Conservation (phyloP, 164 flowering plant genomes). For the Platanus orientalis region DNA sequence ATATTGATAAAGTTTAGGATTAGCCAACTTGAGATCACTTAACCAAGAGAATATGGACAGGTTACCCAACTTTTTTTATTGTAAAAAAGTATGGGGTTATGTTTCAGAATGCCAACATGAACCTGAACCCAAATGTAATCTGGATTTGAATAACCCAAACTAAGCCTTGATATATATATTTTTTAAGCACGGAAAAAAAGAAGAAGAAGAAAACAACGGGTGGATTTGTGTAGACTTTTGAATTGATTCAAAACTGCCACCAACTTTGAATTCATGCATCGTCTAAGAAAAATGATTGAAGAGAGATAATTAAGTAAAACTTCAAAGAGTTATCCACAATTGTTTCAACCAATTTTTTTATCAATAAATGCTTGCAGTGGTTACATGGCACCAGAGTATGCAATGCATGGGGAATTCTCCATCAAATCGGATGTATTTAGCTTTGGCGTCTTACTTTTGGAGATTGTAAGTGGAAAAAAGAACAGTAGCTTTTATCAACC, state of each 20-base stretch:
- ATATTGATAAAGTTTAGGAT: no score
- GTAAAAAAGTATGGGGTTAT: no score
- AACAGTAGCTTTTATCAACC: not conserved
- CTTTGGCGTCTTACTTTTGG: conserved; percentile 12
- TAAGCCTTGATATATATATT: conserved; percentile 26
- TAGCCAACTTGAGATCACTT: no score
- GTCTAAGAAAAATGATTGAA: not conserved
- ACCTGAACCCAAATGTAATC: no score
- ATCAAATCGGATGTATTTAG: conserved; percentile 10
- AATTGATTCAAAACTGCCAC: no score
- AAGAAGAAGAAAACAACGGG: not conserved
- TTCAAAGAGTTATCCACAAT: not conserved
- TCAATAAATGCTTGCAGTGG: conserved; percentile 9
- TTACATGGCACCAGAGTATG: conserved; percentile 18
- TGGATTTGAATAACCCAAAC: no score
- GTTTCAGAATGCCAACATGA: no score
- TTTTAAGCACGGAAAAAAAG: not conserved
- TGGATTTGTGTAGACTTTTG: no score
- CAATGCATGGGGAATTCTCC: conserved; percentile 5
- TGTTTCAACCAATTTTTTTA: not conserved
- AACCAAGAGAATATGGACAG: no score
- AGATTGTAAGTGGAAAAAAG: conserved; percentile 13
- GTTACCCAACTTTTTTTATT: no score
- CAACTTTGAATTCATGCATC: no score
- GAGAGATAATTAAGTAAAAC: not conserved